Base-by-base conservation (phyloP, 805 yeast genomes). In the Saccharomycopsis babjevae region DNA sequence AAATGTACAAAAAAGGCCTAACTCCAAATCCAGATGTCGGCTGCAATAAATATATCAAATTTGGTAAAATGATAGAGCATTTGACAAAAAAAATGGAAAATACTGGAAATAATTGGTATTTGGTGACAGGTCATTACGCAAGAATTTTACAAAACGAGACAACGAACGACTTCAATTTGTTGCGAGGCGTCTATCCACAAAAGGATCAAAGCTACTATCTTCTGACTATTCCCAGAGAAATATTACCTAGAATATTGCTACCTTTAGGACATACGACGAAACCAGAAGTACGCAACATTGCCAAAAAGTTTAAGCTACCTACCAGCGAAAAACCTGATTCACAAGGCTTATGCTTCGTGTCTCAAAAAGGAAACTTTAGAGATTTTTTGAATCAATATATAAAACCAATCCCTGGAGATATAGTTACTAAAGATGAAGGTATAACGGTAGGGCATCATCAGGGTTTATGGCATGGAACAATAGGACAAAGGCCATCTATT, bases 21-120 rank as follows among this genome's bases (percentile, higher is more conserved):
- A 94, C 99, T 0, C 99, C 99, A 0, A 94, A 94, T 67, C 98
- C 99, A 0, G 99, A 94, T 70, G 85, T 92, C 22, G 83, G 85
- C 20, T 94, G 99, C 70, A 94, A 94, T 71, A 79, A 80, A 62
- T 81, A 82, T 69, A 87, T 94, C 66, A 94, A 94, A 71, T 94
- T 94, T 74, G 98, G 99, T 1, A 79, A 77, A 59, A 77, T 94
- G 73, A 72, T 84, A 5, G 80, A 84, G 18, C 79, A 83, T 68
- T 71, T 90, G 42, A 69, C 76, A 40, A 50, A 65, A 0, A 74
- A 72, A 59, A 76, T 77, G 63, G 52, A 54, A 8, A 40, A 59
- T 18, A 28, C 10, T 36, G 36, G 20, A 13, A 52, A 65, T 1
- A 68, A 72, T 28, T 90, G 94, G 85, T 89, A 96, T 96, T 72